These are phyloP conservation scores for Globisporangium takayamanum DNA, from an alignment of 352 stramenopile species.

Conservation along the genomic window DNA sequence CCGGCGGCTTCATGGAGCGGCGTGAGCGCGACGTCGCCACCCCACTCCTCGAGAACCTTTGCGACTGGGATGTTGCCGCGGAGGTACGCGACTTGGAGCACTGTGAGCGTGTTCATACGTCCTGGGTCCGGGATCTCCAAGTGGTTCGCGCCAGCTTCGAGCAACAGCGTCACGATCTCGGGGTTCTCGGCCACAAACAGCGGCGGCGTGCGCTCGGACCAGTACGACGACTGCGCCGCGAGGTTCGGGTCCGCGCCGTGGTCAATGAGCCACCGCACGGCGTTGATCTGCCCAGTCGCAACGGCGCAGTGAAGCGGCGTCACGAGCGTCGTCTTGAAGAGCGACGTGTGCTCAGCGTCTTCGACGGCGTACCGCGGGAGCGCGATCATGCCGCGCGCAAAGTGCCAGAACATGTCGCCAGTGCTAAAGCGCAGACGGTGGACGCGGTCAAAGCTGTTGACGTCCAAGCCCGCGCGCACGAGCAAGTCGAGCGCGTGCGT, in stretches of 20 bases:
- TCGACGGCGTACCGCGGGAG: slow-evolving; percentile 35
- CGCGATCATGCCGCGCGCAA: slow-evolving; percentile 56
- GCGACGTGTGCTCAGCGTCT: slow-evolving; percentile 36
- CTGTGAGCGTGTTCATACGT: slow-evolving; percentile 28
- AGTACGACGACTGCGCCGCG: slow-evolving; percentile 52
- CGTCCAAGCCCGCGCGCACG: slow-evolving; percentile 38
- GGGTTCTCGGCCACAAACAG: slow-evolving; percentile 66
- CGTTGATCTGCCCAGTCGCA: slow-evolving; percentile 45
- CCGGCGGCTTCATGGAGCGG: slow-evolving; percentile 69
- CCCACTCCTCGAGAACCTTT: slow-evolving; percentile 63
- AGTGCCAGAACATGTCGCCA: slow-evolving; percentile 74
- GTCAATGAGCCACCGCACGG: slow-evolving; percentile 48
- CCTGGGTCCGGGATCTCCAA: slow-evolving; percentile 57
- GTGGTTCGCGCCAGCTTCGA: slow-evolving; percentile 62
- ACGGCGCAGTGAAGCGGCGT: slow-evolving; percentile 69
- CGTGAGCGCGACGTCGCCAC: slow-evolving; percentile 66
- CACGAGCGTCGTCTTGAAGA: slow-evolving; percentile 67
- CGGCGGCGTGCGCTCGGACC: slow-evolving; percentile 53
- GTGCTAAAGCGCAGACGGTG: slow-evolving; percentile 68
- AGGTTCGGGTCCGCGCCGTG: slow-evolving; percentile 54
- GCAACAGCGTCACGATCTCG: slow-evolving; percentile 52
- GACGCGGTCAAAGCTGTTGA: slow-evolving; percentile 71
- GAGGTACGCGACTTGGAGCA: slow-evolving; percentile 29
- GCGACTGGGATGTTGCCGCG: slow-evolving; percentile 57
- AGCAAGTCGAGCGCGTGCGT: slow-evolving; percentile 50